These are phyloP conservation scores for Bacidia gigantensis DNA, from an alignment of 495 filamentous ascomycete species.

Conservation along the genomic window DNA sequence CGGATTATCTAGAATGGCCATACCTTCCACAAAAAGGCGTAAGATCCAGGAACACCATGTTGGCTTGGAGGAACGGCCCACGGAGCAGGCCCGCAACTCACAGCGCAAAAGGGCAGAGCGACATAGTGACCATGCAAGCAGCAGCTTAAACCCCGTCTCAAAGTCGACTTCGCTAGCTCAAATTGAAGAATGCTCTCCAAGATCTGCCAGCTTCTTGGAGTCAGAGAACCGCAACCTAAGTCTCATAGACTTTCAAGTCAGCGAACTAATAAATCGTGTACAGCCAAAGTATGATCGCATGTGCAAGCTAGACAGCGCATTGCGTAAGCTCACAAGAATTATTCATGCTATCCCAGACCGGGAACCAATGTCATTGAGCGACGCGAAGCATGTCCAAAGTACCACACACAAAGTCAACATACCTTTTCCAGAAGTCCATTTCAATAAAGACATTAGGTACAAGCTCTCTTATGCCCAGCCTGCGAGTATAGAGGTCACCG, in stretches of 20 bases:
- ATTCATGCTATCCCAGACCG: conserved; percentile 55
- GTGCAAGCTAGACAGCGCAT: conserved; percentile 46
- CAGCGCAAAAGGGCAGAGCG: too few relatives aligned
- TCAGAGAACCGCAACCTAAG: too few relatives aligned
- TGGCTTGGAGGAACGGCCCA: too few relatives aligned
- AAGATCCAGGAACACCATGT: background rate
- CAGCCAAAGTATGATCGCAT: conserved; percentile 54
- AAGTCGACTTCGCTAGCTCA: too few relatives aligned
- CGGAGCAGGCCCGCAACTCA: too few relatives aligned
- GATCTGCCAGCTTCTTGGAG: too few relatives aligned
- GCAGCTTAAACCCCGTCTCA: too few relatives aligned
- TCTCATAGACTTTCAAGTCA: conserved; percentile 76
- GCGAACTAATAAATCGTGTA: conserved; percentile 63
- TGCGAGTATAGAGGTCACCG: conserved; percentile 68
- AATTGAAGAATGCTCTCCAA: too few relatives aligned
- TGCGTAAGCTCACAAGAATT: conserved; percentile 58
- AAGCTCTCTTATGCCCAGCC: conserved; percentile 66
- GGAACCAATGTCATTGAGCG: conserved; percentile 42
- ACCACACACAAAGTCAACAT: conserved; percentile 50
- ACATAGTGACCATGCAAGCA: too few relatives aligned
- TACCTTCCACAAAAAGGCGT: background rate
- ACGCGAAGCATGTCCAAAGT: conserved; percentile 55
- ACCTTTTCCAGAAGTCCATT: conserved; percentile 70
- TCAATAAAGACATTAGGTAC: conserved; percentile 59
- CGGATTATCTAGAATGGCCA: background rate